Evolutionary conservation across 352 stramenopile species (phyloP).

Genomic region (Saprolegnia parasitica): DNA sequence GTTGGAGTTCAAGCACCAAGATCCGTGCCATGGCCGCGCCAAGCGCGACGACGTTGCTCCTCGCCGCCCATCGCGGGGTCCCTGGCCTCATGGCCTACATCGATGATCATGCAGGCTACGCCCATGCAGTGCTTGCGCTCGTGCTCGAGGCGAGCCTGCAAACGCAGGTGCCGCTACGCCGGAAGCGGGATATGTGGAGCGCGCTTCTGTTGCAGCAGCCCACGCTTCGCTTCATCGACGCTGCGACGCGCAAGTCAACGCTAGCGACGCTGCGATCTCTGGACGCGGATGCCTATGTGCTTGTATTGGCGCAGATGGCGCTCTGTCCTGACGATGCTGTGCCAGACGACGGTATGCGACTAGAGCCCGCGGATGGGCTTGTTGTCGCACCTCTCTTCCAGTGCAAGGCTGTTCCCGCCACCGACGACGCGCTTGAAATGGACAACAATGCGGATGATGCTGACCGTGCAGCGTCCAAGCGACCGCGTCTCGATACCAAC

Average conservation of each 20-base stretch:
- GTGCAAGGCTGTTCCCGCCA: no score
- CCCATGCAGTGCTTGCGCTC: neutral
- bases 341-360: no score
- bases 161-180: neutral
- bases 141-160: neutral
- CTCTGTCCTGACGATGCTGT: neutral
- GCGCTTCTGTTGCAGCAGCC: neutral
- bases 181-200: slow-evolving; percentile 17
- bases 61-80: slow-evolving; percentile 4
- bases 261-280: neutral
- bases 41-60: neutral
- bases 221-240: neutral
- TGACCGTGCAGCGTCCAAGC: no score
- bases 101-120: slow-evolving; percentile 12
- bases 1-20: no score
- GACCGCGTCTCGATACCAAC: no score
- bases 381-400: neutral
- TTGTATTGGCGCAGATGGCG: neutral
- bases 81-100: slow-evolving; percentile 3
- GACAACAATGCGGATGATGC: no score
- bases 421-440: no score
- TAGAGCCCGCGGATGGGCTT: no score
- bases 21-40: neutral
- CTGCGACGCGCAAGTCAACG: no score
- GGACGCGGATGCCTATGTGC: slow-evolving; percentile 13